These are phyloP conservation scores for Begonia fuchsioides DNA, from an alignment of 306 rosid genomes.

Conservation along the genomic window DNA sequence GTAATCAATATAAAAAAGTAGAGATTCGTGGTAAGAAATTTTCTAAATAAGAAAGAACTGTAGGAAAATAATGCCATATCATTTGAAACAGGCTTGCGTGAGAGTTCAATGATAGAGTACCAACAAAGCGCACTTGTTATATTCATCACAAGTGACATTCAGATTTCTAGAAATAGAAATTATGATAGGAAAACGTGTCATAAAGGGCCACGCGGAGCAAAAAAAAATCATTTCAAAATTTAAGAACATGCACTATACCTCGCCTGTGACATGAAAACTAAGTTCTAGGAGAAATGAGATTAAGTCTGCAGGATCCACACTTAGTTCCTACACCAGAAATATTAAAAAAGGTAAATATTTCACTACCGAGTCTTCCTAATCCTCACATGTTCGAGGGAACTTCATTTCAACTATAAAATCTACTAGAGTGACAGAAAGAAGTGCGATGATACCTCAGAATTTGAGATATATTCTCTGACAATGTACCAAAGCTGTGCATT, in stretches of 20 bases:
- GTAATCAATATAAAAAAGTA: constrained; percentile 7
- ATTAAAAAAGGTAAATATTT: too few relatives aligned
- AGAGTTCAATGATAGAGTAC: background rate
- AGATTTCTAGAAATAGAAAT: too few relatives aligned
- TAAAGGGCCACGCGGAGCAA: background rate
- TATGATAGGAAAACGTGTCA: background rate
- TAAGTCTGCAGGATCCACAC: constrained; percentile 74
- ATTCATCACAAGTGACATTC: too few relatives aligned
- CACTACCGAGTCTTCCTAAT: background rate
- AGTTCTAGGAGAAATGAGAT: constrained; percentile 89
- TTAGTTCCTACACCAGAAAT: constrained; percentile 46
- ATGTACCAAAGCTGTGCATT: constrained; percentile 97
- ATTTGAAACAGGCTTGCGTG: too few relatives aligned
- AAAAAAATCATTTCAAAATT: constrained; percentile 2
- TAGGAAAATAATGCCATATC: background rate
- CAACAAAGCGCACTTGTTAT: background rate
- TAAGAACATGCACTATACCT: constrained; percentile 34
- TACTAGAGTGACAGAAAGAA: too few relatives aligned
- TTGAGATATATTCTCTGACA: constrained; percentile 89
- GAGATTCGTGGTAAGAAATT: constrained; percentile 8
- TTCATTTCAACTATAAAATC: too few relatives aligned
- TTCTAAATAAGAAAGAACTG: background rate
- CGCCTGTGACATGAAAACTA: constrained; percentile 92
- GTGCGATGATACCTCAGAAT: constrained; percentile 54
- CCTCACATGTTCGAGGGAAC: background rate